phyloP scores from a whole-genome alignment of 2,329 filamentous ascomycete genomes.

The Alternaria arborescens region DNA sequence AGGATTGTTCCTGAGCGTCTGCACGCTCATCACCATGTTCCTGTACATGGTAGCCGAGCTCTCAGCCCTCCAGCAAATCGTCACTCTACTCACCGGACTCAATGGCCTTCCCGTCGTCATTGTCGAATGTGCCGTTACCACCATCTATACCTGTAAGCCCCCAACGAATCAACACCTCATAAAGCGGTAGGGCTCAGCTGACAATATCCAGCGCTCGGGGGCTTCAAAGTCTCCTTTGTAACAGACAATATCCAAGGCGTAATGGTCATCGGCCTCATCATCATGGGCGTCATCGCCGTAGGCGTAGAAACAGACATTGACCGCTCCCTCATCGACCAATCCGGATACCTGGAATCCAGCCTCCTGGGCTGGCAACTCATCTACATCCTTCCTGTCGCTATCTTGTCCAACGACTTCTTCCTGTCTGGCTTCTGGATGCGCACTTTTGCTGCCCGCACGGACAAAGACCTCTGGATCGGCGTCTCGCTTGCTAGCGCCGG shows the following conservation, averaged over 20 bases:
- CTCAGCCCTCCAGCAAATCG: conserved; percentile 80
- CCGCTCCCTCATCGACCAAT: conserved; percentile 71
- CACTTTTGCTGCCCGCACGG: conserved; percentile 80
- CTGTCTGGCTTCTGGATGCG: conserved; percentile 85
- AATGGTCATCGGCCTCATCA: conserved; percentile 78
- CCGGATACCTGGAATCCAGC: conserved; percentile 72
- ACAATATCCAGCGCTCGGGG: conserved; percentile 69
- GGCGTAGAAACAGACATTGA: conserved; percentile 79
- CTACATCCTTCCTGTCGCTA: conserved; percentile 82
- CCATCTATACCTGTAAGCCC: conserved; percentile 78
- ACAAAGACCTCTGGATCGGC: conserved; percentile 79
- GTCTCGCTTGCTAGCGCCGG: conserved; percentile 70
- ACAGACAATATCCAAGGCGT: conserved; percentile 83
- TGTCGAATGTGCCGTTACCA: conserved; percentile 79
- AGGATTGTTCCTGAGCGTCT: conserved; percentile 76
- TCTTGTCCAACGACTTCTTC: conserved; percentile 88
- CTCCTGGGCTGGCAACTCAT: conserved; percentile 85
- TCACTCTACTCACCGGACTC: conserved; percentile 76
- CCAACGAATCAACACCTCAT: background rate
- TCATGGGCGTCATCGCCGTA: conserved; percentile 80
- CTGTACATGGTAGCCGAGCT: conserved; percentile 88
- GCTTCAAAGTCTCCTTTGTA: conserved; percentile 84
- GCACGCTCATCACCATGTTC: conserved; percentile 83
- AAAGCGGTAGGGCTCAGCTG: background rate
- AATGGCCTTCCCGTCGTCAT: conserved; percentile 79